A percentile compares a stretch with the other conserved stretches of the same genome.
These are phyloP conservation scores for Lachancea dasiensis DNA, from an alignment of 805 yeast genomes.

Conservation along the genomic window DNA sequence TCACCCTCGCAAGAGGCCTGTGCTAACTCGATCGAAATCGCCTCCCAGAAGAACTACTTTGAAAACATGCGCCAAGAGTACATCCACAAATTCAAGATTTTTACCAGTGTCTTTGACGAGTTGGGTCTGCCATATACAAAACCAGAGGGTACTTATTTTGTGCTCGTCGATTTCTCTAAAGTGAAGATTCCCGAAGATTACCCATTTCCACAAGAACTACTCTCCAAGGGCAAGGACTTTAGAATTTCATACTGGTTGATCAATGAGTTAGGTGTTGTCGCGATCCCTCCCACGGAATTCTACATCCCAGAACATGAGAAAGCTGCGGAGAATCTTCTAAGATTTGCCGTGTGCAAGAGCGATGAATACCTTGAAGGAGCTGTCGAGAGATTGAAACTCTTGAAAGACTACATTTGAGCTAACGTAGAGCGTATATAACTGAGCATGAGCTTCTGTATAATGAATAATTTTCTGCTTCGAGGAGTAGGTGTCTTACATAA, in stretches of 20 bases:
- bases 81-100: slow-evolving; percentile 61
- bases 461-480: no score
- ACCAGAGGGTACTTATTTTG: slow-evolving; percentile 92
- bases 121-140: slow-evolving; percentile 81
- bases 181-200: slow-evolving; percentile 73
- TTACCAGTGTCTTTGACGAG: slow-evolving; percentile 76
- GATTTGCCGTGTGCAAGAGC: slow-evolving; percentile 96
- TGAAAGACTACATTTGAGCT: slow-evolving; percentile 53
- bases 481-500: no score
- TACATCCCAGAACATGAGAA: slow-evolving; percentile 63
- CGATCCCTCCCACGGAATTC: slow-evolving; percentile 97
- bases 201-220: slow-evolving; percentile 63
- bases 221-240: slow-evolving; percentile 74
- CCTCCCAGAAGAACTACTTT: slow-evolving; percentile 61
- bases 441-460: background rate
- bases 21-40: slow-evolving; percentile 64
- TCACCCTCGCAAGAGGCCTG: slow-evolving; percentile 91
- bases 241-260: slow-evolving; percentile 88
- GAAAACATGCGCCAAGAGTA: slow-evolving; percentile 63
- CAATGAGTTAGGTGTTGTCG: slow-evolving; percentile 87
- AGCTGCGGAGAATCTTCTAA: slow-evolving; percentile 74
- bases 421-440: background rate
- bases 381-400: slow-evolving; percentile 60
- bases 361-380: slow-evolving; percentile 77
- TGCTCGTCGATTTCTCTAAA: slow-evolving; percentile 80